Percentiles rank a stretch among this genome's conserved stretches.
Conservation (phyloP, 2,329 filamentous ascomycete genomes). For the Penicillium janthinellum region DNA sequence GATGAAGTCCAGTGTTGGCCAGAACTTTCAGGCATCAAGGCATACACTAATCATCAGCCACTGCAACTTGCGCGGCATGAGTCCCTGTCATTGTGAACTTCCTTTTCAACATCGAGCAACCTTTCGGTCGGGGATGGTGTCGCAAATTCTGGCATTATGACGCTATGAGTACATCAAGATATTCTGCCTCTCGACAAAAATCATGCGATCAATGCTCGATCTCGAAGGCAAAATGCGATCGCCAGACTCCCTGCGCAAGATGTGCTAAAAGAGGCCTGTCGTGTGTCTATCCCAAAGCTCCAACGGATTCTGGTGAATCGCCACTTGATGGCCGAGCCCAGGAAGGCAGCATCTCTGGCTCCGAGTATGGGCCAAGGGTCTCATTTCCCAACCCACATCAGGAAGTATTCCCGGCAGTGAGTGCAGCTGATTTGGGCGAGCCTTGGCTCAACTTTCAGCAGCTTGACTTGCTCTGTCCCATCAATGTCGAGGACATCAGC, state of each 20-base stretch:
- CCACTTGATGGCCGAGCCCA: not conserved
- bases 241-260: slow-evolving; percentile 11
- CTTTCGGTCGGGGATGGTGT: not conserved
- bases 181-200: slow-evolving; percentile 20
- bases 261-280: slow-evolving; percentile 10
- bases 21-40: no score
- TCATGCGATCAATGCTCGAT: slow-evolving; percentile 18
- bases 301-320: not conserved
- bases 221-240: slow-evolving; percentile 23
- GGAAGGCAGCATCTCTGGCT: not conserved
- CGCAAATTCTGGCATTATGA: not conserved
- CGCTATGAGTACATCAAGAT: slow-evolving; percentile 17
- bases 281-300: slow-evolving; percentile 9
- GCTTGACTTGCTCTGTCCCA: slow-evolving; percentile 47
- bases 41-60: no score
- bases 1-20: no score
- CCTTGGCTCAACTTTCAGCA: slow-evolving; percentile 35
- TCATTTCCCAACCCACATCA: not conserved
- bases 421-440: not conserved
- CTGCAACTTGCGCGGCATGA: not conserved
- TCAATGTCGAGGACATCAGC: slow-evolving; percentile 51
- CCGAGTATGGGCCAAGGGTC: not conserved
- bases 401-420: not conserved
- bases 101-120: not conserved
- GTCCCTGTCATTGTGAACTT: not conserved